phyloP scores from a whole-genome alignment of 2,329 filamentous ascomycete species.

The Epichloe gansuensis region DNA sequence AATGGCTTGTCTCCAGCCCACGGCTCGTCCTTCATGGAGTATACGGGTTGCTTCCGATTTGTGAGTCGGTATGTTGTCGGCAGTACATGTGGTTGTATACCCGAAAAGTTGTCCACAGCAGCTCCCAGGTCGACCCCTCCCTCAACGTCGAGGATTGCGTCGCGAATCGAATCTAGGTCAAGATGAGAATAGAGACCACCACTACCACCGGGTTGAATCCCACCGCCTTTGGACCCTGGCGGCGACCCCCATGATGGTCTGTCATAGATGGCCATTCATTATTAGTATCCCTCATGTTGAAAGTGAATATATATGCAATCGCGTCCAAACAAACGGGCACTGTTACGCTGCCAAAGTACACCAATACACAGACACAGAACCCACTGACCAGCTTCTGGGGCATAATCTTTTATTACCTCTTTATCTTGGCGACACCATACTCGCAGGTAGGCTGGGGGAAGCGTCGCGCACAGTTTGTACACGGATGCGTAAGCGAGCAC shows the following conservation, averaged over 20 bases:
- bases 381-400: background rate
- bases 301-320: no score
- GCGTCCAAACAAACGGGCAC: no score
- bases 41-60: slow-evolving; percentile 3
- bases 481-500: slow-evolving; percentile 42
- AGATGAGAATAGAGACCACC: slow-evolving; percentile 23
- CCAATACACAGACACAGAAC: no score
- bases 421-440: slow-evolving; percentile 22
- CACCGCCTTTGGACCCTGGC: slow-evolving; percentile 10
- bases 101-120: slow-evolving; percentile 4
- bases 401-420: slow-evolving; percentile 9
- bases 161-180: slow-evolving; percentile 21
- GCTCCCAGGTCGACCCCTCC: slow-evolving; percentile 5
- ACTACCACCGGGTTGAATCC: slow-evolving; percentile 5
- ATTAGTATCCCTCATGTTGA: background rate
- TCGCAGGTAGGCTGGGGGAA: slow-evolving; percentile 39
- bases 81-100: slow-evolving; percentile 2
- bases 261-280: background rate
- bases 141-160: slow-evolving; percentile 22
- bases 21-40: slow-evolving; percentile 6
- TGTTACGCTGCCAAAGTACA: no score
- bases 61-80: slow-evolving; percentile 3
- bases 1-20: slow-evolving; percentile 11
- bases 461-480: slow-evolving; percentile 38
- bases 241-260: slow-evolving; percentile 2